A percentile compares a stretch with the other conserved stretches of the same genome.
These are phyloP conservation scores for Colletotrichum liaoningense DNA, from an alignment of 2,329 filamentous ascomycete species.

Conservation along the genomic window DNA sequence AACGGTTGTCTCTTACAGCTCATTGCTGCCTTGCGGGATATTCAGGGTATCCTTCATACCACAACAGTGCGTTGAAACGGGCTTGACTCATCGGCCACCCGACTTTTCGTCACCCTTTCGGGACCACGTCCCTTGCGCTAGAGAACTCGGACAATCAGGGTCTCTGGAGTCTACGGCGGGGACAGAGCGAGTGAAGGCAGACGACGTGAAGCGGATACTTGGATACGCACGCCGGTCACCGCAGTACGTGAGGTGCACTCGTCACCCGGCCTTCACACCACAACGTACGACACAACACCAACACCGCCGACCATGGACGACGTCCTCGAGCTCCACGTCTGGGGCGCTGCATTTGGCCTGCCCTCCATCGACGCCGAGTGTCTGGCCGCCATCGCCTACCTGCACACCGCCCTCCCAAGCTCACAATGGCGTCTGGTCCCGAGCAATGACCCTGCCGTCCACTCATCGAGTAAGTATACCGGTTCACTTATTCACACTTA, in stretches of 20 bases:
- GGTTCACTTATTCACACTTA: conserved; percentile 13
- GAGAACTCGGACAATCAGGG: conserved; percentile 10
- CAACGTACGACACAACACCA: neutral
- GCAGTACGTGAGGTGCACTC: neutral
- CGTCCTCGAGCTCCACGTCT: conserved; percentile 84
- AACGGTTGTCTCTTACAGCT: neutral
- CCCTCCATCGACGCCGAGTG: conserved; percentile 94
- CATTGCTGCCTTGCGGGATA: neutral
- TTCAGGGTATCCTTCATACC: neutral
- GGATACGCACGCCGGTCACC: conserved; percentile 1
- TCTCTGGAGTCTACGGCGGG: neutral
- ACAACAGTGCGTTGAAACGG: neutral
- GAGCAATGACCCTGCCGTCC: conserved; percentile 77
- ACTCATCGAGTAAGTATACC: conserved; percentile 73
- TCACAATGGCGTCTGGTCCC: conserved; percentile 77
- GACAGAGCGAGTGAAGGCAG: neutral
- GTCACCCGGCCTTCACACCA: conserved; percentile 11
- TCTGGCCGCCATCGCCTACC: conserved; percentile 83
- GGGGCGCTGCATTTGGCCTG: conserved; percentile 89
- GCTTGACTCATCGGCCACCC: conserved; percentile 21
- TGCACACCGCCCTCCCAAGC: conserved; percentile 71
- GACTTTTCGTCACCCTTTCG: conserved; percentile 7
- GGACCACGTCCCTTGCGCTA: neutral
- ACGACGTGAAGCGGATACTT: conserved; percentile 7
- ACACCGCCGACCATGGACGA: conserved; percentile 9